phyloP scores from a whole-genome alignment of 768 basidiomycete genomes.

The Suillus sp. region DNA sequence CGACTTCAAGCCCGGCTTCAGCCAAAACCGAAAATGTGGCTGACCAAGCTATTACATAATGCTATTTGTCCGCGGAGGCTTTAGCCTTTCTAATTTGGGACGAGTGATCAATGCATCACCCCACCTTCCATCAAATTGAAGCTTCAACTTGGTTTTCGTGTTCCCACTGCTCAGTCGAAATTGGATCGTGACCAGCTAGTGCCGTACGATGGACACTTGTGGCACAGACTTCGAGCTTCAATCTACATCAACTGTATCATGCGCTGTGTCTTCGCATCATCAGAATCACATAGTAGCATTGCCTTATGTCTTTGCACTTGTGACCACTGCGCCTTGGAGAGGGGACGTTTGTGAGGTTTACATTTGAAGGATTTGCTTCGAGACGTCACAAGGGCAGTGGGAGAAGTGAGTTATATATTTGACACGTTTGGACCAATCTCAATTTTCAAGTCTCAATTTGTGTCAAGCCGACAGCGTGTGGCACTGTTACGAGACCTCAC shows the following conservation, averaged over 20 bases:
- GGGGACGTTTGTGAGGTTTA: not conserved
- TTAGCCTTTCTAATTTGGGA: no score
- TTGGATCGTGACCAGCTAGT: no score
- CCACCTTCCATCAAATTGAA: no score
- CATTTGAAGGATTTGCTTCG: not conserved
- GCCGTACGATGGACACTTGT: no score
- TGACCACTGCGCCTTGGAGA: not conserved
- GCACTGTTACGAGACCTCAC: not conserved
- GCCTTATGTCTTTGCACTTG: not conserved
- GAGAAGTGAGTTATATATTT: not conserved
- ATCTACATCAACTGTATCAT: not conserved
- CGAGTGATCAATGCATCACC: no score
- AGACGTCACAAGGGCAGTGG: not conserved
- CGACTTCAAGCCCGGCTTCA: no score
- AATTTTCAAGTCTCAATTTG: not conserved
- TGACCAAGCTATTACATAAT: no score
- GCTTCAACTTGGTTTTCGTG: no score
- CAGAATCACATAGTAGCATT: not conserved
- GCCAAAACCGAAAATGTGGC: no score
- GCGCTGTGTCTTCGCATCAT: not conserved
- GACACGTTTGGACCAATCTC: not conserved
- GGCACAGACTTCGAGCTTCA: no score
- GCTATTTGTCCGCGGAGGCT: no score
- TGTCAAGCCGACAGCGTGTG: not conserved
- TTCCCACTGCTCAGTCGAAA: no score